Evolutionary conservation across 2,329 filamentous ascomycete genomes (phyloP), one percentile per base, ranked within the genome.

Genomic region (Onygena corvina): DNA sequence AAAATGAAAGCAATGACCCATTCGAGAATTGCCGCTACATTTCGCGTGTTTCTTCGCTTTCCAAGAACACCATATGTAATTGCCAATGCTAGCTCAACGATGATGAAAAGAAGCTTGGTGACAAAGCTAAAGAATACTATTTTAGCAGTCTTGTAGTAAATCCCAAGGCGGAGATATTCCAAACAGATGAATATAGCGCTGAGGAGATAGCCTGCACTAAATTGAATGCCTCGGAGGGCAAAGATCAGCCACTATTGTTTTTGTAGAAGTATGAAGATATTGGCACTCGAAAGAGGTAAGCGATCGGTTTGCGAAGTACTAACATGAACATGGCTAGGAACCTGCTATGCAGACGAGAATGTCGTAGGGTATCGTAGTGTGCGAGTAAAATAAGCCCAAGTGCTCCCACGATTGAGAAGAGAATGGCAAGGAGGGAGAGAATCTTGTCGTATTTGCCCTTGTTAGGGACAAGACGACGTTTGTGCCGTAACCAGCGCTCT

Each of bases 101-200:
- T 60, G 62, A 96, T 83, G 67, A 98, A 96, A 51, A 65, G 56
- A 23, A 94, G 75, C 68, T 98, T 98, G 62, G 92, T 73, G 77
- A 81, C 89, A 72, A 96, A 96, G 50, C 84, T 92, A 52, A 75
- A 65, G 44, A 81, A 77, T 8, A 98, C 76, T 56, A 92, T 70
- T 49, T 74, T 76, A 66, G 90, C 78, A 6, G 62, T 56, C 54
- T 83, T 83, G 71, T 89, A 86, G 63, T 83, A 82, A 48, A 83
- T 80, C 21, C 88, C 87, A 1, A 96, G 75, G 2, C 86, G 81
- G 60, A 92, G 83, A 65, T 94, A 95, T 65, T 95, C 88, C 70
- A 79, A 81, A 71, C 89, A 95, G 56, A 90, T 84, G 66, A 89
- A 90, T 57, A 95, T 76, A 50, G 90, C 89, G 3, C 82, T 86